Conservation (phyloP, 441 rosid species). For the Francoa sonchifolia region DNA sequence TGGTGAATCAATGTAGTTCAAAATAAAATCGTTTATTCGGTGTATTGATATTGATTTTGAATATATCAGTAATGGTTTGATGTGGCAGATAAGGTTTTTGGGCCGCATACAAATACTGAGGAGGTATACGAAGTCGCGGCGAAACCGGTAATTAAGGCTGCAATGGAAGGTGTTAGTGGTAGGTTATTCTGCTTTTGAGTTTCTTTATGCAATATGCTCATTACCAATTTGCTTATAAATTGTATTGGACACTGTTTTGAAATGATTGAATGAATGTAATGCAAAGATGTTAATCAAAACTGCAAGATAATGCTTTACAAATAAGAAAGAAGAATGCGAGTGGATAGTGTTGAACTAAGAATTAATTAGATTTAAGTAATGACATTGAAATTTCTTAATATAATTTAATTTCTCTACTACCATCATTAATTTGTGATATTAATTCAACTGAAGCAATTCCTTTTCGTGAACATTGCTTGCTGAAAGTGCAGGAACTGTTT, state of each 20-base stretch:
- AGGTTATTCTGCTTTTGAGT: constrained; percentile 11
- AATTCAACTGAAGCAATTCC: neutral
- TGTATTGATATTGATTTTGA: neutral
- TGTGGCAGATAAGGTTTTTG: constrained; percentile 79
- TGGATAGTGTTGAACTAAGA: too few species aligned
- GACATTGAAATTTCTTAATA: neutral
- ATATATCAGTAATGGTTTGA: constrained; percentile 1
- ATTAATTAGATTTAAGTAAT: too few species aligned
- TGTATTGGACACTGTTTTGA: too few species aligned
- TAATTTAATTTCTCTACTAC: constrained; percentile 1
- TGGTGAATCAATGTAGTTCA: too few species aligned
- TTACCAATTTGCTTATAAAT: too few species aligned
- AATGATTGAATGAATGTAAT: too few species aligned
- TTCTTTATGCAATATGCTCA: constrained; percentile 3
- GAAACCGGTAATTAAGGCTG: constrained; percentile 85
- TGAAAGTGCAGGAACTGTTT: constrained; percentile 74
- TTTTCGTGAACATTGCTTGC: constrained; percentile 3
- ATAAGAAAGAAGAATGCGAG: too few species aligned
- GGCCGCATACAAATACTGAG: constrained; percentile 60
- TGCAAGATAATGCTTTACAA: too few species aligned
- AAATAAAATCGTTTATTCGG: constrained; percentile 1
- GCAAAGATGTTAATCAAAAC: neutral
- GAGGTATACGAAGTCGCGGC: constrained; percentile 95
- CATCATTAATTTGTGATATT: neutral
- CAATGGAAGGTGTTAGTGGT: constrained; percentile 99